Percentiles rank a stretch among this genome's conserved stretches.
Conservation (phyloP, 768 basidiomycete genomes). For the Pisolithus albus region DNA sequence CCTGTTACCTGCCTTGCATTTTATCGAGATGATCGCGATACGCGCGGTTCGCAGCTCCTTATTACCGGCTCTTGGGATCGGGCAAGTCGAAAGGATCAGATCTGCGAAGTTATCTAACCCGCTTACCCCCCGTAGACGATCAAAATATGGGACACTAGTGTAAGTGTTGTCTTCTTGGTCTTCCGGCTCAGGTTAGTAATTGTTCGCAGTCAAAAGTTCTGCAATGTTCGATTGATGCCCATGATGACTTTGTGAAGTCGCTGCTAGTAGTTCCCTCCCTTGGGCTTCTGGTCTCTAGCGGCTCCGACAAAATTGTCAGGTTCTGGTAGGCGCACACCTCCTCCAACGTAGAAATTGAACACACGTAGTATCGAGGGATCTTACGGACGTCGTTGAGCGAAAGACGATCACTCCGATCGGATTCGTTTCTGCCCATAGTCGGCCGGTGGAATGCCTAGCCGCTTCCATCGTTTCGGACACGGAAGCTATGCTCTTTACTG, state of each 20-base stretch:
- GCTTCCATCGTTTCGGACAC: slow-evolving; percentile 43
- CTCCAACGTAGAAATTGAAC: neutral
- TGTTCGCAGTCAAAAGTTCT: slow-evolving; percentile 55
- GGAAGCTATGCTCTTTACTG: slow-evolving; percentile 62
- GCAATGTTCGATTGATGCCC: slow-evolving; percentile 68
- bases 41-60: slow-evolving; percentile 45
- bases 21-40: slow-evolving; percentile 35
- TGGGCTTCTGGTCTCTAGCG: slow-evolving; percentile 69
- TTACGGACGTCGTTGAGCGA: slow-evolving; percentile 39
- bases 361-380: slow-evolving; percentile 43
- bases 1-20: slow-evolving; percentile 85
- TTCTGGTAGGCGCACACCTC: slow-evolving; percentile 57
- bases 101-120: slow-evolving; percentile 6
- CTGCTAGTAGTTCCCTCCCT: slow-evolving; percentile 64
- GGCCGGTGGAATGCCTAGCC: slow-evolving; percentile 78
- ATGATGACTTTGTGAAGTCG: slow-evolving; percentile 87
- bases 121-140: slow-evolving; percentile 52
- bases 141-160: slow-evolving; percentile 77
- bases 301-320: slow-evolving; percentile 84
- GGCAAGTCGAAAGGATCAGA: slow-evolving; percentile 29
- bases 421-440: slow-evolving; percentile 75
- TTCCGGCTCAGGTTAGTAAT: neutral
- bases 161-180: slow-evolving; percentile 23
- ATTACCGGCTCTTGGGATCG: slow-evolving; percentile 96
- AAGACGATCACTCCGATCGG: slow-evolving; percentile 48